A percentile compares a stretch with the other conserved stretches of the same genome.
Evolutionary conservation across 1,139 yeast species (phyloP).

Genomic region (Kodamaea suecica): DNA sequence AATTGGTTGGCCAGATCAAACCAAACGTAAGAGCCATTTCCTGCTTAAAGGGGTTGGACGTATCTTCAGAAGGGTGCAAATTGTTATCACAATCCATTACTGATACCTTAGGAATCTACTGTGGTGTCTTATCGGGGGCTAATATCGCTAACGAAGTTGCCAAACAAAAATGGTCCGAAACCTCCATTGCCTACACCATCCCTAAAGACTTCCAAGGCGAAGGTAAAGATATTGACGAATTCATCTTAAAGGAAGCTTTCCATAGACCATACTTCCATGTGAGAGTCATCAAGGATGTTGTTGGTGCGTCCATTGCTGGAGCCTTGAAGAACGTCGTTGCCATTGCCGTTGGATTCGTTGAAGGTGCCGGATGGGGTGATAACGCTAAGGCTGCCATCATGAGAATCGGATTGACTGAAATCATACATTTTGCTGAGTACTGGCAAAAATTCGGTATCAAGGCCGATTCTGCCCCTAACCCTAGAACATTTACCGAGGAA

Average conservation of each 20-base stretch:
- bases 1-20: slow-evolving; percentile 70
- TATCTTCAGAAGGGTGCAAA: slow-evolving; percentile 73
- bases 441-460: slow-evolving; percentile 64
- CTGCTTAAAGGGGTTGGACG: slow-evolving; percentile 90
- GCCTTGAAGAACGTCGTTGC: slow-evolving; percentile 94
- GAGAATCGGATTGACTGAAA: slow-evolving; percentile 90
- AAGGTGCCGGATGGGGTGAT: slow-evolving; percentile 97
- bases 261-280: slow-evolving; percentile 97
- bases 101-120: slow-evolving; percentile 73
- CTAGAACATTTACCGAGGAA: slow-evolving; percentile 83
- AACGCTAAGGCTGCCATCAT: slow-evolving; percentile 94
- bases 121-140: slow-evolving; percentile 95
- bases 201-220: slow-evolving; percentile 71
- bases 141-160: slow-evolving; percentile 96
- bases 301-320: slow-evolving; percentile 92
- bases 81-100: slow-evolving; percentile 73
- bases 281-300: slow-evolving; percentile 81
- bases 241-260: slow-evolving; percentile 69
- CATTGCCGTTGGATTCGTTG: slow-evolving; percentile 90
- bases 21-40: slow-evolving; percentile 80
- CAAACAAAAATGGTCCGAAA: slow-evolving; percentile 87
- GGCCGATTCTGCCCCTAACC: slow-evolving; percentile 62
- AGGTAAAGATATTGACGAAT: slow-evolving; percentile 70
- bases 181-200: slow-evolving; percentile 82
- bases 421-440: slow-evolving; percentile 53